Evolutionary conservation across 1,284 basidiomycete genomes (phyloP).

Genomic region (Ganoderma resinaceum): DNA sequence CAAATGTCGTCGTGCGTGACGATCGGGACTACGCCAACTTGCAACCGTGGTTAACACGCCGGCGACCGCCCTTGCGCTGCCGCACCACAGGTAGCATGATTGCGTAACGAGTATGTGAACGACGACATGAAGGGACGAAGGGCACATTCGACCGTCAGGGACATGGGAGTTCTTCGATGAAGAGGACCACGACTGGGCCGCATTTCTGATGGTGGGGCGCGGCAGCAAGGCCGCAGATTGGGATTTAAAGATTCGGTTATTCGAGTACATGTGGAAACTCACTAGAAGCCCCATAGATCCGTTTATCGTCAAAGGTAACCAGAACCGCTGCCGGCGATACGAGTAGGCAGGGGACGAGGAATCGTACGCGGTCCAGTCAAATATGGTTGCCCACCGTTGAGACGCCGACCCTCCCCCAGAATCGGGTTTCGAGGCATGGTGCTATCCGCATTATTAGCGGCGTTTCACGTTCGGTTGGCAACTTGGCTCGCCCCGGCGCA

Average conservation of each 20-base stretch:
- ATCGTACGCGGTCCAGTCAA: no score
- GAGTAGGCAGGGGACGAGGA: background rate
- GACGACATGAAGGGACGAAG: background rate
- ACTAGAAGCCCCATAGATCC: background rate
- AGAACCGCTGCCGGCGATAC: background rate
- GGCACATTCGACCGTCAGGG: background rate
- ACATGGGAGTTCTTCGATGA: background rate
- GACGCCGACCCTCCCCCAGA: no score
- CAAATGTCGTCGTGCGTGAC: background rate
- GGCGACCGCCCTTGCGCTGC: background rate
- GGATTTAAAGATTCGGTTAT: background rate
- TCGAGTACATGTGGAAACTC: background rate
- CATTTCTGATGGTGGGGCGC: conserved; percentile 1
- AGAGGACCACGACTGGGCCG: background rate
- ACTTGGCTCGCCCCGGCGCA: background rate
- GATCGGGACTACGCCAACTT: background rate
- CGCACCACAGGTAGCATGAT: background rate
- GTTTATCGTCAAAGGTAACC: background rate
- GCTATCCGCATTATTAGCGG: background rate
- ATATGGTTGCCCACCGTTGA: no score
- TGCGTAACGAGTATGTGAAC: background rate
- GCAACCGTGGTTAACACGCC: background rate
- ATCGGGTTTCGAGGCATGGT: background rate
- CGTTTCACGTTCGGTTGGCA: background rate
- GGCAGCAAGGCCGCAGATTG: background rate